Evolutionary conservation across 768 basidiomycete species (phyloP), one percentile per base, ranked within the genome.

Genomic region (Mycena rosella): DNA sequence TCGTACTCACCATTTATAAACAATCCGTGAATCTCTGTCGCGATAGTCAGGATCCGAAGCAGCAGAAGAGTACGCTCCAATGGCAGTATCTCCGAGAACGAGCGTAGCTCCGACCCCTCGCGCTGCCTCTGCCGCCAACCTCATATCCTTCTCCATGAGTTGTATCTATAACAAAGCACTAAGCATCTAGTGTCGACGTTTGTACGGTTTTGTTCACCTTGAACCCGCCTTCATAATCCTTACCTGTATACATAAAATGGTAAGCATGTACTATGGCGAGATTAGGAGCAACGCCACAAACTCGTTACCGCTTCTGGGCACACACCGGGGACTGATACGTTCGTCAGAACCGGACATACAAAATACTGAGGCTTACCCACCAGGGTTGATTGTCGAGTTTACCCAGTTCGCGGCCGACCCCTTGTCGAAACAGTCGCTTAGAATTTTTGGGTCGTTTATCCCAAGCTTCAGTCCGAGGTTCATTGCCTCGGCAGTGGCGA

Each of bases 131-230:
- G 80, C 75, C 1, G 83, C 83, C 24, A 85, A 73, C 20, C 73
- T 68, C 74, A 83, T 78, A 47, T 84, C 83, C 72, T 84, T 84
- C 71, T 83, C 83, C 83, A 84, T 83, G 27, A 83, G 62, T 54
- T 84, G 81, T 7, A 84, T 77, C 82, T 83, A 57, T 38, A 36
- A 53, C 6, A 18, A 53, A 9, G 20, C 29, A n/a, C n/a, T n/a
- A n/a, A n/a, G 47, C 49, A 40, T 32, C 17, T n/a, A 42, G 29
- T 18, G 1, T 10, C n/a, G n/a, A 13, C 14, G 55, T 27, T 42
- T 13, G 20, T 27, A 66, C 30, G n/a, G n/a, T 10, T 8, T 47
- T 26, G 34, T 60, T 36, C n/a, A 79, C 81, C 75, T 83, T 83
- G 65, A 85, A 84, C 18, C 83, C 82, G 20, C 82, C 82, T 63